Evolutionary conservation across 2,329 filamentous ascomycete genomes (phyloP), one percentile per base, ranked within the genome.

Genomic region (Colletotrichum sp.): DNA sequence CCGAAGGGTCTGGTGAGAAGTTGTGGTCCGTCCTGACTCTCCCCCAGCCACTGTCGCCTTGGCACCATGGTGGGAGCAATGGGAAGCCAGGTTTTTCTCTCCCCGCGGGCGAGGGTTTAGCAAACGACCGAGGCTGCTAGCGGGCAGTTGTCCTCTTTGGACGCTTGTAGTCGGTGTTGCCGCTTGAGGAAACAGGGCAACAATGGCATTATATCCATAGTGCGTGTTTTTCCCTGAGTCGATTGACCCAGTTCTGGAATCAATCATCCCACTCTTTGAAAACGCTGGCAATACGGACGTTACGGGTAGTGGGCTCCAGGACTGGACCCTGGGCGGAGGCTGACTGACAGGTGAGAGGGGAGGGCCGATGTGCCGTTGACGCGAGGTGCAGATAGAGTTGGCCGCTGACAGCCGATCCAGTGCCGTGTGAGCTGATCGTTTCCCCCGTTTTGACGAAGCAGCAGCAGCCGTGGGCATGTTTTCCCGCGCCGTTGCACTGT

Each of bases 381-480:
- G 71, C 65, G 71, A 76, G 71, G 74, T 76, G 74, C 70, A 76
- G 74, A 74, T 74, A 76, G 71, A 76, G 74, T 76, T 76, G 64
- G 44, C 71, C 64, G 59, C 72, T 74, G 65, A 73, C 70, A 74
- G 74, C 71, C 65, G 74, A 68, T 65, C 44, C 71, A 65, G n/a
- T 66, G 65, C 65, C 73, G 64, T 72, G 59, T 68, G 44, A 69
- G 70, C 74, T 76, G 74, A 74, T 76, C 55, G 44, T 72, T 64
- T 62, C 72, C 68, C 68, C 62, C 21, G 34, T 64, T 64, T 64
- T 26, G 32, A 44, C 2, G 30, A 30, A 32, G 28, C 18, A 60
- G 16, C 57, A 62, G 36, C 24, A 34, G 34, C 60, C 21, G 52
- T 63, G 62, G 62, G 72, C 36, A 62, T 59, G 15, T 66, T 63